Base-by-base conservation (phyloP, 352 stramenopile species). In the Pythium apleroticum region DNA sequence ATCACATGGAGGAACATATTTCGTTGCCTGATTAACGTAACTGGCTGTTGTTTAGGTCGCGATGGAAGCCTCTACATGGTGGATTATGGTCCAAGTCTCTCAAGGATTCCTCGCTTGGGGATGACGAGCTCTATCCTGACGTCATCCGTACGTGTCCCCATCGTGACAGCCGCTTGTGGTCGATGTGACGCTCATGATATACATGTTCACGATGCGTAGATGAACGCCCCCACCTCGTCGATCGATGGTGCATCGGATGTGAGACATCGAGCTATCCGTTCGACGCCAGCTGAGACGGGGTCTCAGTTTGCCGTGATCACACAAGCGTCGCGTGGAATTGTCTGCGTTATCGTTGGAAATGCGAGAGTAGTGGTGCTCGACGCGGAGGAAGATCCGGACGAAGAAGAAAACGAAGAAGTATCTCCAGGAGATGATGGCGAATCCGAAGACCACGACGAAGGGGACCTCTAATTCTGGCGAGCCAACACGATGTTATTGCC, bases 381-480 rank as follows among this genome's bases (percentile, higher is more conserved):
- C 57, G 81, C 75, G 28, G 83, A 90, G 70, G 81, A 92, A 24
- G 71, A 65, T 17, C 69, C 79, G 19, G 74, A 81, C 2, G 78
- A 81, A 1, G 77, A 80, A 1, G 63, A 75, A 2, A 66, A 78
- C 1, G 57, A 63, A 1, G 67, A 68, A 5, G 58, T 57, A 14
- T 12, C 43, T 50, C 43, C n/a, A 14, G n/a, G 20, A 5, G 43
- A 66, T 22, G 37, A 41, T 12, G 27, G 54, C 5, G 49, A 67
- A 17, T 78, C 63, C 1, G 68, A 78, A 43, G 63, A 65, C 52
- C 59, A 76, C 25, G 75, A 81, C 30, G 37, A 69, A 57, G 58
- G 39, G 20, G 61, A 78, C 25, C 62, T 76, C 39, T 71, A 66
- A 66, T 50, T 54, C 0, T 20, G 39, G 20, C 12, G 19, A 25